Evolutionary conservation across 495 filamentous ascomycete genomes (phyloP), one percentile per base, ranked within the genome.

Genomic region (Lophiostoma macrostomum): DNA sequence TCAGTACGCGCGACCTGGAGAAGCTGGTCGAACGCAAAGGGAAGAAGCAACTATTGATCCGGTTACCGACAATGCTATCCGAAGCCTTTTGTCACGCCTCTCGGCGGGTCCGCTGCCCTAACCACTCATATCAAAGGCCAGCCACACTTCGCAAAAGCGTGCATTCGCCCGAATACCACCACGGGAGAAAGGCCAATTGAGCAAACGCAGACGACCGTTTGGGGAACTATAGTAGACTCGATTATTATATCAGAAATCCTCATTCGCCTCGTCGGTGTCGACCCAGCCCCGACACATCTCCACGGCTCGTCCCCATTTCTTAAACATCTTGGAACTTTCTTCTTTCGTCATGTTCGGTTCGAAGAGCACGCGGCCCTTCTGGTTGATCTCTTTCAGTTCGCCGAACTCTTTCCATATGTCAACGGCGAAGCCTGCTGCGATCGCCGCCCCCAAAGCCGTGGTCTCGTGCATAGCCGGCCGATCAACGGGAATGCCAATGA

Each of bases 381-480:
- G 80, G 65, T 90, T 93, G 67, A 95, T 85, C 54, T 84, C 71
- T 64, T 81, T 82, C 32, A 97, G 77, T 59, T 95, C 89, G 28
- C 81, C 77, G 61, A 94, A 82, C 32, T 83, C 78, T 45, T 80
- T 78, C 91, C 91, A 97, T 44, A 93, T 79, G 43, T 79, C 82
- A 13, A 86, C 83, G 13, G 90, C 91, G 53, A 96, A 86, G 20
- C 90, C 91, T 46, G 91, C 91, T 10, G 90, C 91, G 55, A 96
- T 93, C 22, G 91, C 91, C n/a, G 91, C 88, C 22, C 91, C 91
- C 1, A 96, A 81, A 11, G 91, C 86, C 12, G 91, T 96, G 1
- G 90, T 95, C 73, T 96, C 91, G 49, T 88, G 84, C 91, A 96
- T 96, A 27, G 80, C 77, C 1, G 91, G 91, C 8, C 91, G 81